phyloP scores from a whole-genome alignment of 805 yeast genomes.

The Myxozyma neglecta region DNA sequence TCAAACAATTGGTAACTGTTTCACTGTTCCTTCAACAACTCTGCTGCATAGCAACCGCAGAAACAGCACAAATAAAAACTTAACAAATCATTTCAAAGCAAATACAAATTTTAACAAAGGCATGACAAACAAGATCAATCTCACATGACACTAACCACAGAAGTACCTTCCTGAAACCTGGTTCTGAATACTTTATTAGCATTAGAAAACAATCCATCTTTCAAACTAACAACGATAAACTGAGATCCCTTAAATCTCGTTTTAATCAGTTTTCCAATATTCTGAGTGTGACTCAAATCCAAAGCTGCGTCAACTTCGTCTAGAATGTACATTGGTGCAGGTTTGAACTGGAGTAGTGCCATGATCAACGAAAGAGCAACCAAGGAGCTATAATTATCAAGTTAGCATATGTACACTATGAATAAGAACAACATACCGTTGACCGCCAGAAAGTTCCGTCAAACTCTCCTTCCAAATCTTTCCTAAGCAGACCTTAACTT shows the following conservation, averaged over 20 bases:
- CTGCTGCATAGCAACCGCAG: neutral
- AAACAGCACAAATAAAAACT: neutral
- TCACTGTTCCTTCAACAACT: too few relatives aligned
- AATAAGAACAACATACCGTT: constrained; percentile 47
- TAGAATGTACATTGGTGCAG: constrained; percentile 97
- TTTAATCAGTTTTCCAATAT: constrained; percentile 93
- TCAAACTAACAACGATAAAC: constrained; percentile 92
- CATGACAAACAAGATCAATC: too few relatives aligned
- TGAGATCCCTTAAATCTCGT: constrained; percentile 94
- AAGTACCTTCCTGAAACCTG: constrained; percentile 93
- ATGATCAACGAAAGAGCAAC: constrained; percentile 88
- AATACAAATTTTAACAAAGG: too few relatives aligned
- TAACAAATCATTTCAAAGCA: neutral
- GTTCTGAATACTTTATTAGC: constrained; percentile 94
- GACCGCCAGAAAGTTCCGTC: constrained; percentile 96
- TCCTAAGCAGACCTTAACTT: constrained; percentile 86
- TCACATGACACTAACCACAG: constrained; percentile 57
- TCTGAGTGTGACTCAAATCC: constrained; percentile 95
- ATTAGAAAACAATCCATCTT: constrained; percentile 97
- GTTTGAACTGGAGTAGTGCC: constrained; percentile 90
- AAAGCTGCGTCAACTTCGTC: constrained; percentile 99
- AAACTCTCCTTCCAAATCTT: constrained; percentile 93
- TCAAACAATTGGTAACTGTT: neutral
- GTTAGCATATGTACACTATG: neutral
- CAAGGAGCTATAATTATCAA: constrained; percentile 52